Base-by-base conservation (phyloP, 2,329 filamentous ascomycete genomes). In the Colletotrichum sidae region DNA sequence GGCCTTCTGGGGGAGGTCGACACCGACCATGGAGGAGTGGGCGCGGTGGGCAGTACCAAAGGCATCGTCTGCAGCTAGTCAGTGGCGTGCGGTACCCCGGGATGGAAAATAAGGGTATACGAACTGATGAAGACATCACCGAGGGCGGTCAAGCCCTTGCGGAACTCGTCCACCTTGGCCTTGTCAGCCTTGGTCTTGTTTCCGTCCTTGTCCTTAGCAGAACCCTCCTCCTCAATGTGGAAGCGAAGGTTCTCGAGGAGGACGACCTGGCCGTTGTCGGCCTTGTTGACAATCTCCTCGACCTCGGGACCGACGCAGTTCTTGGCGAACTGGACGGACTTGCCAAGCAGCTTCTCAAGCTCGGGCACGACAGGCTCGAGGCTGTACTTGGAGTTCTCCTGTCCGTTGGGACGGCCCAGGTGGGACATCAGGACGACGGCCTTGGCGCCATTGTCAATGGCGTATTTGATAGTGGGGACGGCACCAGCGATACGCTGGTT, bases 121-220 rank as follows among this genome's bases (percentile, higher is more conserved):
- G 81, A 77, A 97, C 93, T 99, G 88, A 99, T 90, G 84, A 93
- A 99, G 75, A 99, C 85, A 77, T 99, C 96, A 73, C 96, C 96
- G 68, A 99, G 88, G 69, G 92, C 92, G 77, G 96, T 99, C 79
- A 99, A 83, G 49, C 92, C 93, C 86, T 96, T 96, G 80, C 96
- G 90, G 89, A 99, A 99, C 81, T 93, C 89, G 61, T 92, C 92
- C 46, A 99, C 94, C 81, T 93, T 90, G 69, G 85, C 91, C 86
- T 97, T 96, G 81, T 97, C 95, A 69, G 96, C 96, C 90, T 98
- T 99, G 81, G 90, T 90, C 88, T 99, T 99, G 84, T 97, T 97
- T 75, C 95, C 96, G 57, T 95, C 91, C 67, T 88, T 90, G 79
- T 97, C 94, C 86, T 97, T 97, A 78, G 87, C 91, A 83, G 93